These are phyloP conservation scores for Logfia minima DNA, from an alignment of 129 eudicot genomes.

Conservation along the genomic window DNA sequence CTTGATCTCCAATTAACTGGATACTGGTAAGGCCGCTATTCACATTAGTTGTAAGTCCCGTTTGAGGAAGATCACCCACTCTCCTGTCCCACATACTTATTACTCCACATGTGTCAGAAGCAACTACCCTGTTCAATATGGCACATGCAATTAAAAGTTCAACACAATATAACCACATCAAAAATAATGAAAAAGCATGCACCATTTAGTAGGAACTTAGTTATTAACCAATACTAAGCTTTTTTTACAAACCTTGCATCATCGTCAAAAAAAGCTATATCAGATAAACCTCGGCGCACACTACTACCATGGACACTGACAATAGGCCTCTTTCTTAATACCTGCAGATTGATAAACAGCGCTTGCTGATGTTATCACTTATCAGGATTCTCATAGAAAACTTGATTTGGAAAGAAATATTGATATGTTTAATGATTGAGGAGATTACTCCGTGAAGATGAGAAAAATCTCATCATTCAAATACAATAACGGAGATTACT, in stretches of 20 bases:
- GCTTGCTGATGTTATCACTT: conserved; percentile 1
- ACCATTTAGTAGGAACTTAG: neutral
- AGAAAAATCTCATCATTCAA: conserved; percentile 3
- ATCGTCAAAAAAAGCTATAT: conserved; percentile 64
- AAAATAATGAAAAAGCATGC: neutral
- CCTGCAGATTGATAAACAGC: conserved; percentile 46
- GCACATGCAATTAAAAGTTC: neutral
- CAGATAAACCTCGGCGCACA: conserved; percentile 66
- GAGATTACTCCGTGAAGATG: neutral
- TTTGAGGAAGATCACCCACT: conserved; percentile 60
- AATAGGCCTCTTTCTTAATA: conserved; percentile 59
- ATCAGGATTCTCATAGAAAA: neutral
- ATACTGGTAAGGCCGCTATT: conserved; percentile 64
- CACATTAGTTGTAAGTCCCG: conserved; percentile 60
- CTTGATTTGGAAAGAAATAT: neutral
- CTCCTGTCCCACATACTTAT: conserved; percentile 93
- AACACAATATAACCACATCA: neutral
- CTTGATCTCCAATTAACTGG: conserved; percentile 77
- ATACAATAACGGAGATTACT: neutral
- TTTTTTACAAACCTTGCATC: conserved; percentile 56
- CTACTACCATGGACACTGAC: conserved; percentile 62
- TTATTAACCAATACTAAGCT: conserved; percentile 10
- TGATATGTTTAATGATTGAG: neutral
- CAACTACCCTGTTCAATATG: conserved; percentile 65
- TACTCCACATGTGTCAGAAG: conserved; percentile 69